A percentile compares a stretch with the other conserved stretches of the same genome.
phyloP scores from a whole-genome alignment of 192 early-diverging fungal species.

The Linnemannia elongata region DNA sequence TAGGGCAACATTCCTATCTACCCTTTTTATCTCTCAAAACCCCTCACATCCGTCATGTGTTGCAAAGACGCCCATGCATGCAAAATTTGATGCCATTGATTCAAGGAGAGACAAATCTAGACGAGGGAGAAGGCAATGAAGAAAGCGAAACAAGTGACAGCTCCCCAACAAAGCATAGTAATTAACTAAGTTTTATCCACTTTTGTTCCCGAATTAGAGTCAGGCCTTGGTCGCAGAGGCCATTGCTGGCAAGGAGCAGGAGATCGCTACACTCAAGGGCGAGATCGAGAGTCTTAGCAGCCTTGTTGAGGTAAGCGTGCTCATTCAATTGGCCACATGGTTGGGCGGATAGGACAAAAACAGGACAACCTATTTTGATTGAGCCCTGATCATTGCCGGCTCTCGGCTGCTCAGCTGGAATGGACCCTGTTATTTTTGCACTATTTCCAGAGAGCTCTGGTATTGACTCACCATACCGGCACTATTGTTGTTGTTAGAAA shows the following conservation, averaged over 20 bases:
- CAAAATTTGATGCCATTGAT: neutral
- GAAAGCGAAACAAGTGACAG: neutral
- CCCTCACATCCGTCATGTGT: neutral
- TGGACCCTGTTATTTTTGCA: slow-evolving; percentile 8
- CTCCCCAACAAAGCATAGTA: neutral
- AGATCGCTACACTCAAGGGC: slow-evolving; percentile 35
- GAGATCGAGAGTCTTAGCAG: slow-evolving; percentile 52
- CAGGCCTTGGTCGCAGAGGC: slow-evolving; percentile 48
- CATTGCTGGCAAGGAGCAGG: slow-evolving; percentile 51
- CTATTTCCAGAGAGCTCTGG: neutral
- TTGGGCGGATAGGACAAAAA: neutral
- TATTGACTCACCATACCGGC: neutral
- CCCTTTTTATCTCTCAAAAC: neutral
- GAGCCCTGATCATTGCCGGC: neutral
- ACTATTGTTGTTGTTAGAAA: slow-evolving; percentile 24
- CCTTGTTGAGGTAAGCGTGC: slow-evolving; percentile 45
- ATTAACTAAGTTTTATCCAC: neutral
- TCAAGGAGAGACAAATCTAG: neutral
- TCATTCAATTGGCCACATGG: slow-evolving; percentile 3
- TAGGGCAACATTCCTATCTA: neutral
- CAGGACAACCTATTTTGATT: neutral
- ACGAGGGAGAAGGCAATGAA: neutral
- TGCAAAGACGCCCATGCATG: neutral
- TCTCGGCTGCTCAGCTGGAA: neutral
- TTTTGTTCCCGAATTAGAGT: slow-evolving; percentile 24